These are phyloP conservation scores for Talaromyces borbonicus DNA, from an alignment of 495 filamentous ascomycete genomes.

Conservation along the genomic window DNA sequence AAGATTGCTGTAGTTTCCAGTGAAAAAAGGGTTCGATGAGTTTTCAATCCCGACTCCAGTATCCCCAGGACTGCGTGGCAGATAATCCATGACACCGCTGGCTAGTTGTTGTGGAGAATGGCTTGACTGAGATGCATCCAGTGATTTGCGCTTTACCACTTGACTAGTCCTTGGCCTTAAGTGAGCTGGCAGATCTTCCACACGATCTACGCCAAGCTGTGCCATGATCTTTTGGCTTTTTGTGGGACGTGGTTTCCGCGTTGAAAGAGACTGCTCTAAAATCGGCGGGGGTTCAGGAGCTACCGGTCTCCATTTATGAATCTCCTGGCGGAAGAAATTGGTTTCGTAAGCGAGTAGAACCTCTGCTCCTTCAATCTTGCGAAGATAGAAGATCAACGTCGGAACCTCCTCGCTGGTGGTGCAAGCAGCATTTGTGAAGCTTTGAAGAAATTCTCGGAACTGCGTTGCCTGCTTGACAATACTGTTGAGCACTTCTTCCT, in stretches of 20 bases:
- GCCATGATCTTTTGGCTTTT: conserved; percentile 95
- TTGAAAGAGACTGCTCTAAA: conserved; percentile 76
- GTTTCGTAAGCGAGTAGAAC: conserved; percentile 87
- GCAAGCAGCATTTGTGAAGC: conserved; percentile 70
- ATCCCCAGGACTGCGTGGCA: conserved; percentile 13
- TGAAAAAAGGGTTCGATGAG: conserved; percentile 22
- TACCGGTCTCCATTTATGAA: conserved; percentile 94
- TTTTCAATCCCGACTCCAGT: conserved; percentile 27
- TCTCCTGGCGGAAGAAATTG: conserved; percentile 92
- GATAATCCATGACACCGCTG: conserved; percentile 16
- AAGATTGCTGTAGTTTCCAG: conserved; percentile 31
- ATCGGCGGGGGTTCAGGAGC: conserved; percentile 74
- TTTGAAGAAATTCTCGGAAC: conserved; percentile 74
- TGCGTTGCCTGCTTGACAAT: conserved; percentile 76
- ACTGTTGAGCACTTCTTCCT: conserved; percentile 71
- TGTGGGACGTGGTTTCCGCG: conserved; percentile 93
- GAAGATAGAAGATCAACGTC: conserved; percentile 90
- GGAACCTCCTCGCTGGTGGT: conserved; percentile 77
- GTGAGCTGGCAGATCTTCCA: conserved; percentile 77
- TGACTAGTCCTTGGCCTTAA: conserved; percentile 65
- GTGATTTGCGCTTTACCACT: conserved; percentile 38
- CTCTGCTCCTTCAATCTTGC: conserved; percentile 97
- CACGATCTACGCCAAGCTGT: conserved; percentile 73
- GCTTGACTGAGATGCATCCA: conserved; percentile 19
- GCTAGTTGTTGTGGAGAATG: conserved; percentile 21